Evolutionary conservation across 805 yeast genomes (phyloP), one percentile per base, ranked within the genome.

Genomic region (Cyberlindnera mycetangii): DNA sequence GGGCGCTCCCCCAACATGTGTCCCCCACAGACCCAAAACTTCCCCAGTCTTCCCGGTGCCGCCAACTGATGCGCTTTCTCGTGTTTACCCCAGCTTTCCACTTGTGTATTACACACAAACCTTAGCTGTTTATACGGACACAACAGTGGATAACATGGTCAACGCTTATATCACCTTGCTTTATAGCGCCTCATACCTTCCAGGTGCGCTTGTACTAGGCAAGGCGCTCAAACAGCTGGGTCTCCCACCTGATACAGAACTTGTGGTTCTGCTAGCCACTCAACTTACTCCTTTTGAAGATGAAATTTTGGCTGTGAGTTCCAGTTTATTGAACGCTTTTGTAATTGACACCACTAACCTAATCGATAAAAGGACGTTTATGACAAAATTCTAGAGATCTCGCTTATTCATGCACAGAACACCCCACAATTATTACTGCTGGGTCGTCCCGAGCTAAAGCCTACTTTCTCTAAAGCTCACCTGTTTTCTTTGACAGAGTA

Each of bases 191-290:
- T 68, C 69, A 30, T 80, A 80, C 57, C 58, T 80, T 20, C 80
- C 84, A 1, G 85, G 86, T 16, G 76, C 80, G 0, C 62, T 79
- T 25, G 75, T 78, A 1, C 58, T 80, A 31, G 83, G 77, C 1
- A 54, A 51, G 25, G 62, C 68, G 17, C 50, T 74, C 8, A 60
- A 57, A 31, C 58, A 53, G 41, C 37, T 47, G 10, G 47, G 46
- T 3, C 16, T 49, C n/a, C 47, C 51, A 5, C 2, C 17, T 0
- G 50, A 47, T 17, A 40, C 45, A 5, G 51, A 53, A 19, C 45
- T 58, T 14, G 51, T 57, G 32, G 59, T 57, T 1, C 42, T 58
- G n/a, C 38, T 57, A 2, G 56, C 56, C 3, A 33, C 53, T 9
- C 44, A 37, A 4, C 42, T 58, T 24, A 55, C 61, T 1, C 24